Evolutionary conservation across 2,329 filamentous ascomycete genomes (phyloP).

Genomic region (Cercospora beticola): DNA sequence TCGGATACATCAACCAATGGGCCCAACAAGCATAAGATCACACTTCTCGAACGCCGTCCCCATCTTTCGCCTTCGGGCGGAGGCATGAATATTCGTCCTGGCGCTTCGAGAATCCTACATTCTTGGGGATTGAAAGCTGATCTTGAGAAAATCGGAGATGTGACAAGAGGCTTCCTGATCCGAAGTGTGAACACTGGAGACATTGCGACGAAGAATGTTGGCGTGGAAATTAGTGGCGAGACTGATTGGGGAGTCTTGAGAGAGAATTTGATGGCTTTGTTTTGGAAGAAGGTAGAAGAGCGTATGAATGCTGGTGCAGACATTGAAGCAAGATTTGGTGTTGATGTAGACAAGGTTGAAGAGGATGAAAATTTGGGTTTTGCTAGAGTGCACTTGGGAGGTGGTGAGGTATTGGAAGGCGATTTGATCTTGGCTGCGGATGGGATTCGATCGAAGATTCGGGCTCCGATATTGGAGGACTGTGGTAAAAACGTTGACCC

Average conservation of each 20-base stretch:
- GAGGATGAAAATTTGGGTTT: background rate
- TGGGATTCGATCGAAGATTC: conserved; percentile 12
- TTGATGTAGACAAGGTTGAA: conserved; percentile 3
- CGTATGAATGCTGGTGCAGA: background rate
- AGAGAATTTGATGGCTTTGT: conserved; percentile 11
- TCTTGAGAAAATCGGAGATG: conserved; percentile 13
- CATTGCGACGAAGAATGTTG: conserved; percentile 8
- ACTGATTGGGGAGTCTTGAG: conserved; percentile 11
- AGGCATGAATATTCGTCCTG: conserved; percentile 21
- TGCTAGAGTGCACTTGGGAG: background rate
- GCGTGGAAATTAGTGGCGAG: conserved; percentile 1
- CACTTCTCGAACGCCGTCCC: conserved; percentile 22
- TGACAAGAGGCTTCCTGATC: conserved; percentile 5
- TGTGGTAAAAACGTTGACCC: conserved; percentile 4
- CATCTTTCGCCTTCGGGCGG: conserved; percentile 10
- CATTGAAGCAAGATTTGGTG: background rate
- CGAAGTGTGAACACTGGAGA: conserved; percentile 12
- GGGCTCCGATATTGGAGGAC: conserved; percentile 9
- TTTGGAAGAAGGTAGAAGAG: background rate
- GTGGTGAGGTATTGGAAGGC: conserved; percentile 4
- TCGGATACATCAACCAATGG: background rate
- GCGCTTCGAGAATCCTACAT: conserved; percentile 16
- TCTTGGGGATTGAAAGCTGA: conserved; percentile 13
- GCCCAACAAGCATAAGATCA: conserved; percentile 28
- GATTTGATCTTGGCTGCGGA: conserved; percentile 17